phyloP scores from a whole-genome alignment of 371 early-diverging fungal species.

The Blakeslea trispora region DNA sequence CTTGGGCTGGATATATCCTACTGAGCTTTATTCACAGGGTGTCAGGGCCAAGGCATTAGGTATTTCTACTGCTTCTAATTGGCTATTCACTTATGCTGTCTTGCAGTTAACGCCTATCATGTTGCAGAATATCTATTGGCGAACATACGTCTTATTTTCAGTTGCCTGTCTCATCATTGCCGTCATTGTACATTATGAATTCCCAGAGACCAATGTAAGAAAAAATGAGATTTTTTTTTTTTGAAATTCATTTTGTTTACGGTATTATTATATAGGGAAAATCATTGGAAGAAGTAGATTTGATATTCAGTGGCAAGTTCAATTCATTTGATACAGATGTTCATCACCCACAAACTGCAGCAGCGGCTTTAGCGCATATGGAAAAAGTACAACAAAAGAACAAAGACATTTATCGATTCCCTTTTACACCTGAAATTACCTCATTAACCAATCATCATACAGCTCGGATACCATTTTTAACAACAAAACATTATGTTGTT shows the following conservation, averaged over 20 bases:
- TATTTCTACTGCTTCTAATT: constrained; percentile 88
- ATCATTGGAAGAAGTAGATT: constrained; percentile 53
- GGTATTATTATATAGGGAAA: constrained; percentile 47
- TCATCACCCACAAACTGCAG: constrained; percentile 53
- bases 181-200: constrained; percentile 62
- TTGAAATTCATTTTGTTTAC: neutral
- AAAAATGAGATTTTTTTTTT: neutral
- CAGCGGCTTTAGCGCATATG: constrained; percentile 43
- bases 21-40: constrained; percentile 84
- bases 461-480: constrained; percentile 6
- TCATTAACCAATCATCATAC: constrained; percentile 7
- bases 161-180: constrained; percentile 60
- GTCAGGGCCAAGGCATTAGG: constrained; percentile 84
- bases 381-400: constrained; percentile 32
- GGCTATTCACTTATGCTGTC: constrained; percentile 79
- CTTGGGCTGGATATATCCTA: constrained; percentile 90
- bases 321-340: constrained; percentile 46
- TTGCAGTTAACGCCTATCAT: constrained; percentile 67
- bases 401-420: constrained; percentile 23
- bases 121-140: constrained; percentile 61
- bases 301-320: constrained; percentile 47
- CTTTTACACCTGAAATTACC: constrained; percentile 25
- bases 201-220: constrained; percentile 83
- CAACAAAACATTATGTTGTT: constrained; percentile 5
- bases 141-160: constrained; percentile 69